Base-by-base conservation (phyloP, 352 stramenopile species). In the Phytophthora agathidicida region DNA sequence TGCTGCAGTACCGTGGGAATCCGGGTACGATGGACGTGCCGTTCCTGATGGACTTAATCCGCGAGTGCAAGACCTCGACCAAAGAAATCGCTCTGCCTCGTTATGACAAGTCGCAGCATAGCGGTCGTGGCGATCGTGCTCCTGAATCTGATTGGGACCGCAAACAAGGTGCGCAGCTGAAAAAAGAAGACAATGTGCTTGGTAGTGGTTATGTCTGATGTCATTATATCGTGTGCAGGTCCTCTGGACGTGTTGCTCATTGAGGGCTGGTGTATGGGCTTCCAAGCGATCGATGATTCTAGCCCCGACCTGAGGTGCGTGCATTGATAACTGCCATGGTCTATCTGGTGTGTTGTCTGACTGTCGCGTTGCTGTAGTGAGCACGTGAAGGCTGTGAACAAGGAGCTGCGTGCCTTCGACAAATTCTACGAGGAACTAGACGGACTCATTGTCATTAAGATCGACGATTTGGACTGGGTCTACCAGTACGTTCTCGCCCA, bases 201-300 rank as follows among this genome's bases (percentile, higher is more conserved):
- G 24, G 8, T 42, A 24, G 5, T 36, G 4, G 32, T 7, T 33
- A 28, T 42, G 41, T 44, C 6, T 63, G 28, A 61, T 63, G 36
- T 17, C 44, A n/a, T 58, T 31, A 5, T 42, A 14, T 13, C 33
- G 44, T 10, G 23, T 60, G 14, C 38, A 93, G 87, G 78, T 10
- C 83, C 83, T 11, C 56, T 94, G 35, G 88, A 96, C 31, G 80
- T 96, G 23, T 48, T 96, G 30, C 44, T 96, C 16, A 75, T 96
- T 26, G 88, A 96, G 61, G 88, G 88, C 19, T 96, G 88, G 88
- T 94, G 81, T 57, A 80, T 94, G 59, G 85, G 85, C 14, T 95
- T 96, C 52, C 71, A 87, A 59, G 73, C 88, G 1, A 55, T 86
- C 1, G 51, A 78, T 5, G 65, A 71, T 14, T 48, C 48, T 11